Base-by-base conservation (phyloP, 805 yeast genomes). In the Wickerhamiella lipophila region DNA sequence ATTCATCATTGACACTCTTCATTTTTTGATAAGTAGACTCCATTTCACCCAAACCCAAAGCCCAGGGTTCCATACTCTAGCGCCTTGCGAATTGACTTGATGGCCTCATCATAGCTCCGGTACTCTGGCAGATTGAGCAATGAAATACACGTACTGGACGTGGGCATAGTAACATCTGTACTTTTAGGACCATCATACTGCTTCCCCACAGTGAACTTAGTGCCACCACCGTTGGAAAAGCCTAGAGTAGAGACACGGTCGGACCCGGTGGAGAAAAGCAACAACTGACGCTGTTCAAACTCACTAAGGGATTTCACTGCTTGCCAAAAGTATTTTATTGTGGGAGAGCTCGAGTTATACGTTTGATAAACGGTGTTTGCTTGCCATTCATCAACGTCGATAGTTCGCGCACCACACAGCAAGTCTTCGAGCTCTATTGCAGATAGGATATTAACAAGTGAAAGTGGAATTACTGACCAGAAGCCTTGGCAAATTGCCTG, bases 331-430 rank as follows among this genome's bases (percentile, higher is more conserved):
- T 98, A 92, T 70, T 89, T 94, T 56, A 92, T 79, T 44, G 86
- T 95, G 68, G 86, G 94, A 67, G 92, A 97, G 55, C 78, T 78
- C 68, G 88, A 97, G 64, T 86, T 89, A 68, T 88, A 92, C 4
- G 97, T 97, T 69, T 97, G 79, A 69, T 92, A 92, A 66, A 89
- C 97, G 16, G 98, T 92, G 65, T 92, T 96, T 64, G 85, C 88
- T 69, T 87, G 89, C 98, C 98, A 92, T 71, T 92, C 98, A 55
- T 88, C 96, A 51, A 89, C 83, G 67, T 92, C 97, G 60, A 92
- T 89, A 60, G 89, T 97, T 2, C 96, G 89, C 61, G 92, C 79
- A 66, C 99, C 99, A 64, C 97, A 97, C 66, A 92, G 92, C 63
- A 92, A 75, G 63, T 92, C 71, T 71, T 92, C 98, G 55, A 92